Evolutionary conservation across 345 rosid genomes (phyloP).

Genomic region (Rhodamnia rubescens): DNA sequence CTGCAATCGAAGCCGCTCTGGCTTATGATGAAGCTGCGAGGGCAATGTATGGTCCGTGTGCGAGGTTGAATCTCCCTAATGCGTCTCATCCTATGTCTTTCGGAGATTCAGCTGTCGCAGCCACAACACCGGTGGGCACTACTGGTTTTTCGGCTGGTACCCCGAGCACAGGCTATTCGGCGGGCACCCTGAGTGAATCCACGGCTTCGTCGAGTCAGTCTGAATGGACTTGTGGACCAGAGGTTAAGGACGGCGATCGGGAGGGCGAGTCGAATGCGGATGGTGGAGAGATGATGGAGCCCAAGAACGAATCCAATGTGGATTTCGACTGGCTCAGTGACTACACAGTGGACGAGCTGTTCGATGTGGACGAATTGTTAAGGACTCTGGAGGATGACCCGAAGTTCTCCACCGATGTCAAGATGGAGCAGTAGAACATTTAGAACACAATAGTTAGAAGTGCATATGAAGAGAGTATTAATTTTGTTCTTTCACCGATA

Average conservation of each 20-base stretch:
- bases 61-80: slow-evolving; percentile 46
- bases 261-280: slow-evolving; percentile 1
- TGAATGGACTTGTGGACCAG: background rate
- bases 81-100: background rate
- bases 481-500: background rate
- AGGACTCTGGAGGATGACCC: slow-evolving; percentile 13
- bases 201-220: background rate
- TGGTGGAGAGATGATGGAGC: background rate
- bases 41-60: slow-evolving; percentile 53
- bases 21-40: slow-evolving; percentile 82
- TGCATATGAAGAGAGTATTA: background rate
- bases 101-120: background rate
- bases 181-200: background rate
- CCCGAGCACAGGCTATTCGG: background rate
- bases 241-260: background rate
- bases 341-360: slow-evolving; percentile 27
- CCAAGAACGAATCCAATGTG: background rate
- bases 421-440: background rate
- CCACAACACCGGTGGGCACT: slow-evolving; percentile 6
- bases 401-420: background rate
- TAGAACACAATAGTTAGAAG: background rate
- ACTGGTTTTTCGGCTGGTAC: slow-evolving; percentile 24
- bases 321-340: slow-evolving; percentile 16
- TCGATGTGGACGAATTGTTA: slow-evolving; percentile 52
- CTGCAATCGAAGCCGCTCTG: slow-evolving; percentile 59